These are phyloP conservation scores for Gossypium mustelinum DNA, from an alignment of 345 rosid species.

Conservation along the genomic window DNA sequence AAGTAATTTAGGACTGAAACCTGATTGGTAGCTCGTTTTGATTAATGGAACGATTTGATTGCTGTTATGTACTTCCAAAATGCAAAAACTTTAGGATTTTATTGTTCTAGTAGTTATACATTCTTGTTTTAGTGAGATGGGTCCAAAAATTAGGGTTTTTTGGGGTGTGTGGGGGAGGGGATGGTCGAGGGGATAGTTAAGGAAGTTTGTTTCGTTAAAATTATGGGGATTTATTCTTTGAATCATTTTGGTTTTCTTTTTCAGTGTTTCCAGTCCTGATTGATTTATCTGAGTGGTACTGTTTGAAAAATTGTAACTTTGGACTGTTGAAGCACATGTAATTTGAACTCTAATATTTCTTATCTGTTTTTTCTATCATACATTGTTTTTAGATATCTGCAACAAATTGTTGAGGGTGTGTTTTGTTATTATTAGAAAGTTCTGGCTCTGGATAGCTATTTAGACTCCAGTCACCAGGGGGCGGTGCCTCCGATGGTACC, in stretches of 20 bases:
- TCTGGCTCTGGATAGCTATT: conserved; percentile 75
- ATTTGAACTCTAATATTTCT: conserved; percentile 9
- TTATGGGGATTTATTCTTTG: background rate
- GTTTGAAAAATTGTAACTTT: no score
- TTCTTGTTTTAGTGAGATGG: background rate
- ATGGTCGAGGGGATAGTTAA: background rate
- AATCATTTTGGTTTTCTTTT: no score
- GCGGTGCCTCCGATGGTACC: conserved; percentile 63
- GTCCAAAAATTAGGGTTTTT: conserved; percentile 24
- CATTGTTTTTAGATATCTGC: conserved; percentile 39
- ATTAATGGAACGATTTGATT: background rate
- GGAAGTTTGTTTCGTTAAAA: background rate
- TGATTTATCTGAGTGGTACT: no score
- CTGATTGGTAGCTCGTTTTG: conserved; percentile 7
- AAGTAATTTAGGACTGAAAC: conserved; percentile 10
- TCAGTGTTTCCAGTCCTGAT: no score
- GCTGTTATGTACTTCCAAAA: background rate
- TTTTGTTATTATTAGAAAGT: conserved; percentile 29
- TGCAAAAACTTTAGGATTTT: conserved; percentile 5
- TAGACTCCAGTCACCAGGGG: conserved; percentile 56
- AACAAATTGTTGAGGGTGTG: conserved; percentile 37
- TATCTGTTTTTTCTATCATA: conserved; percentile 28
- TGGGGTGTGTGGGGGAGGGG: no score
- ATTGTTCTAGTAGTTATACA: background rate
- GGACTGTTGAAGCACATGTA: no score